Percentiles rank a stretch among this genome's conserved stretches.
Evolutionary conservation across 768 basidiomycete species (phyloP).

Genomic region (Kondoa malvinella): DNA sequence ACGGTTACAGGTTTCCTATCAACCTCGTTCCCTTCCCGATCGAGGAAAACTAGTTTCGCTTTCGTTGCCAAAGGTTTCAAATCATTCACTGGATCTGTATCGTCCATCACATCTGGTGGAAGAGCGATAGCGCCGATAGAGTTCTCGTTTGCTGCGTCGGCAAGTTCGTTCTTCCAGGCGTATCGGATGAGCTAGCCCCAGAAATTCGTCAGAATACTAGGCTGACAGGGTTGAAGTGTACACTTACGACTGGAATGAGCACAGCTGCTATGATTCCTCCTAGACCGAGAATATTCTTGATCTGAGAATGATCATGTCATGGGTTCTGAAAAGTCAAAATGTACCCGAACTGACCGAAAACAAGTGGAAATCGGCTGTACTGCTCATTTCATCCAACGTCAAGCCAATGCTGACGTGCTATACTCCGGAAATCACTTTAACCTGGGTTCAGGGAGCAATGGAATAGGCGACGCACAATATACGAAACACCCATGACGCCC

Average conservation of each 20-base stretch:
- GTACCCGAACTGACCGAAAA: conserved; percentile 39
- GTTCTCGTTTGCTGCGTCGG: conserved; percentile 31
- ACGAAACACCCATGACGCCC: conserved; percentile 73
- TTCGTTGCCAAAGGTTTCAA: no score
- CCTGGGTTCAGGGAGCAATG: not conserved
- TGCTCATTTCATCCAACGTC: conserved; percentile 83
- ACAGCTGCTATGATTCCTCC: conserved; percentile 74
- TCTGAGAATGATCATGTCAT: no score
- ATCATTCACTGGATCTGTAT: no score
- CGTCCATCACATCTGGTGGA: not conserved
- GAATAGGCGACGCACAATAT: conserved; percentile 39
- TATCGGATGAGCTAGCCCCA: conserved; percentile 20
- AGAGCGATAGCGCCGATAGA: conserved; percentile 28
- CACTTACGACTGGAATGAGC: conserved; percentile 77
- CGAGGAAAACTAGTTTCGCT: not conserved
- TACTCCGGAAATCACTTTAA: not conserved
- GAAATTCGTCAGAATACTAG: not conserved
- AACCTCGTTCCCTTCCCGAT: not conserved
- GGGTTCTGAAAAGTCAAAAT: not conserved
- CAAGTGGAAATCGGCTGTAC: conserved; percentile 77
- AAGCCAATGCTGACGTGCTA: conserved; percentile 63
- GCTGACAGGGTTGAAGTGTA: conserved; percentile 47
- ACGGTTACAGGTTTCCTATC: not conserved
- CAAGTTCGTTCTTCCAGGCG: conserved; percentile 16
- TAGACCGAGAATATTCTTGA: conserved; percentile 72